Evolutionary conservation across 2,329 filamentous ascomycete genomes (phyloP).

Genomic region (Sporothrix variecibatus): DNA sequence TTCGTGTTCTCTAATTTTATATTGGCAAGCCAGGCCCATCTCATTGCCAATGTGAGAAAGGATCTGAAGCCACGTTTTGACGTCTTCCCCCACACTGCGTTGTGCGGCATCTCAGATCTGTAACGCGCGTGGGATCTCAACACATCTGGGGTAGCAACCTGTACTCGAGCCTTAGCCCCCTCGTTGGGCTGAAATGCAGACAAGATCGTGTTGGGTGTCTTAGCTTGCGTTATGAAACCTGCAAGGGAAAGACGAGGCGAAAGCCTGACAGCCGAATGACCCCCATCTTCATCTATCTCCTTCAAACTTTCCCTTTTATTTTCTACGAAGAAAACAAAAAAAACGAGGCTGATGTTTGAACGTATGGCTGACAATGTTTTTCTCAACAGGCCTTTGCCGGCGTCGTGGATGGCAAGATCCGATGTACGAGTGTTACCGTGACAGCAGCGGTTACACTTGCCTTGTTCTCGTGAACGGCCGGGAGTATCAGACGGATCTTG

Average conservation of each 20-base stretch:
- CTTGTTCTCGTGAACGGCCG: conserved; percentile 93
- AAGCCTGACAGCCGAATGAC: not conserved
- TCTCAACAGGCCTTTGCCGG: conserved; percentile 77
- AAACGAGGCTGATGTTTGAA: not conserved
- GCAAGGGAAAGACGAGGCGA: conserved; percentile 12
- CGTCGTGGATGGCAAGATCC: conserved; percentile 93
- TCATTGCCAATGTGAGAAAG: not conserved
- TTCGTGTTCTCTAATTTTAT: too few relatives aligned
- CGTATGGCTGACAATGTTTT: conserved; percentile 37
- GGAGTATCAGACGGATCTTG: conserved; percentile 89
- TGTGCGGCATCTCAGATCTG: conserved; percentile 23
- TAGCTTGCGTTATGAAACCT: not conserved
- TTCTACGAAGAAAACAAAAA: not conserved
- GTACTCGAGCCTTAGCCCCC: conserved; percentile 16
- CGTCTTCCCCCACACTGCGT: not conserved
- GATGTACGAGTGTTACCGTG: conserved; percentile 79
- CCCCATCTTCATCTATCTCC: not conserved
- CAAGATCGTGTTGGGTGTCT: conserved; percentile 32
- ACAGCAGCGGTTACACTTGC: conserved; percentile 77
- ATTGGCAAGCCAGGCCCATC: not conserved
- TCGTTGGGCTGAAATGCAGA: conserved; percentile 43
- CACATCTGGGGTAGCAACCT: conserved; percentile 16
- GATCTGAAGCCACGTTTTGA: not conserved
- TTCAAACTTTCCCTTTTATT: not conserved
- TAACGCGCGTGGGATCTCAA: conserved; percentile 11